Evolutionary conservation across 768 basidiomycete genomes (phyloP).

Genomic region (Kwoniella shandongensis): DNA sequence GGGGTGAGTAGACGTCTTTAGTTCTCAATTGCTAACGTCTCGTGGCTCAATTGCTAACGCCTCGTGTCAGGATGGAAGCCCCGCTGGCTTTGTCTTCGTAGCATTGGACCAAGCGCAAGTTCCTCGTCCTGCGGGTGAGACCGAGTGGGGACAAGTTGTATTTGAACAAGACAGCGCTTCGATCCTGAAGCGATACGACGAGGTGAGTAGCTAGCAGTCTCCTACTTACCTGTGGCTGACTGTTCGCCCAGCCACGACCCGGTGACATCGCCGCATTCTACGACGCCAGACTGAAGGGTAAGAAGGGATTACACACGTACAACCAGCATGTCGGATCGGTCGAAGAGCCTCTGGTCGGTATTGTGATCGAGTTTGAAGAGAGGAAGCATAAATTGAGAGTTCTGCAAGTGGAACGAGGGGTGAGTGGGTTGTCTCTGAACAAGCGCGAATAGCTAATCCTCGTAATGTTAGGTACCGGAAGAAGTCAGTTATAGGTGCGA

Average conservation of each 20-base stretch:
- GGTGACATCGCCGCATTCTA: slow-evolving; percentile 76
- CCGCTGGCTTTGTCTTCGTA: slow-evolving; percentile 71
- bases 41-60: not conserved
- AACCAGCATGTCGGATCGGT: slow-evolving; percentile 61
- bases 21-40: slow-evolving; percentile 6
- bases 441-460: slow-evolving; percentile 52
- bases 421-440: slow-evolving; percentile 55
- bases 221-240: slow-evolving; percentile 56
- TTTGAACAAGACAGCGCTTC: slow-evolving; percentile 68
- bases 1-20: slow-evolving; percentile 55
- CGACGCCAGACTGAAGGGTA: slow-evolving; percentile 75
- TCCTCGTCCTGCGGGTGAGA: slow-evolving; percentile 48
- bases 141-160: slow-evolving; percentile 65
- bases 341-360: slow-evolving; percentile 65
- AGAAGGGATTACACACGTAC: slow-evolving; percentile 74
- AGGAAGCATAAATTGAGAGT: slow-evolving; percentile 85
- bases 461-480: slow-evolving; percentile 57
- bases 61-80: slow-evolving; percentile 66
- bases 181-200: slow-evolving; percentile 72
- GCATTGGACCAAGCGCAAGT: slow-evolving; percentile 63
- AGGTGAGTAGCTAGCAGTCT: slow-evolving; percentile 51
- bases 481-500: slow-evolving; percentile 82
- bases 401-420: slow-evolving; percentile 77
- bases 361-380: slow-evolving; percentile 76
- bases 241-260: slow-evolving; percentile 56